A percentile compares a stretch with the other conserved stretches of the same genome.
Evolutionary conservation across 2,329 filamentous ascomycete species (phyloP).

Genomic region (Penicillium sp.): DNA sequence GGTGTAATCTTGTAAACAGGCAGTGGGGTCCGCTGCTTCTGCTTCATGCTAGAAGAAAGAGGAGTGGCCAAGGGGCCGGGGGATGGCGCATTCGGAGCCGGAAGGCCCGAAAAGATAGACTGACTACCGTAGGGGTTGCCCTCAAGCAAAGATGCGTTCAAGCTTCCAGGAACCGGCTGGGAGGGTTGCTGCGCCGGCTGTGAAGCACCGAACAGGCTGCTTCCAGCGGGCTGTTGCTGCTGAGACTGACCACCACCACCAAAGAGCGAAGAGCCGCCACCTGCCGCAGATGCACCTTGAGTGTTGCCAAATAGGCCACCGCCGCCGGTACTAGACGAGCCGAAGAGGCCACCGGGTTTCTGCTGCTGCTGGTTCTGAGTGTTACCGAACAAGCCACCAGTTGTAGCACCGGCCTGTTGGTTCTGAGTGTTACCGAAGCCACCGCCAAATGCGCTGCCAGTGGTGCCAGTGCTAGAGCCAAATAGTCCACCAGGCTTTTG

Average conservation of each 20-base stretch:
- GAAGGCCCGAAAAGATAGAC: conserved; percentile 73
- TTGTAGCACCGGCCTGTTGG: conserved; percentile 31
- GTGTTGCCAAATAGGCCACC: conserved; percentile 47
- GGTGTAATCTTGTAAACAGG: conserved; percentile 86
- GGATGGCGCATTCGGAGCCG: conserved; percentile 59
- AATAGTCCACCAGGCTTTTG: conserved; percentile 23
- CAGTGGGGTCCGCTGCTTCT: conserved; percentile 72
- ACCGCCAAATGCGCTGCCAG: conserved; percentile 31
- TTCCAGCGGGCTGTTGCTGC: conserved; percentile 33
- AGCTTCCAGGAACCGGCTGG: conserved; percentile 41
- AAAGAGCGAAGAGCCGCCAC: conserved; percentile 54
- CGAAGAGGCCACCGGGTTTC: conserved; percentile 54
- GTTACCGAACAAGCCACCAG: conserved; percentile 42
- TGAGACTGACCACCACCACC: conserved; percentile 45
- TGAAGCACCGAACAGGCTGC: conserved; percentile 52
- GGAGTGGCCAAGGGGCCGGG: conserved; percentile 91
- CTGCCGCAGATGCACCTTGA: conserved; percentile 24
- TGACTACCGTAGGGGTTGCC: conserved; percentile 86
- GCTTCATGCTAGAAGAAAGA: conserved; percentile 68
- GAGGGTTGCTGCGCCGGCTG: conserved; percentile 47
- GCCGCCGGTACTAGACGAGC: conserved; percentile 36
- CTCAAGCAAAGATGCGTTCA: conserved; percentile 76
- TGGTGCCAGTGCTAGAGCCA: conserved; percentile 21
- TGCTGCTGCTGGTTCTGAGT: conserved; percentile 47
- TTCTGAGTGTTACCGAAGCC: conserved; percentile 45